Evolutionary conservation across 768 basidiomycete genomes (phyloP).

Genomic region (Lentinus brumalis): DNA sequence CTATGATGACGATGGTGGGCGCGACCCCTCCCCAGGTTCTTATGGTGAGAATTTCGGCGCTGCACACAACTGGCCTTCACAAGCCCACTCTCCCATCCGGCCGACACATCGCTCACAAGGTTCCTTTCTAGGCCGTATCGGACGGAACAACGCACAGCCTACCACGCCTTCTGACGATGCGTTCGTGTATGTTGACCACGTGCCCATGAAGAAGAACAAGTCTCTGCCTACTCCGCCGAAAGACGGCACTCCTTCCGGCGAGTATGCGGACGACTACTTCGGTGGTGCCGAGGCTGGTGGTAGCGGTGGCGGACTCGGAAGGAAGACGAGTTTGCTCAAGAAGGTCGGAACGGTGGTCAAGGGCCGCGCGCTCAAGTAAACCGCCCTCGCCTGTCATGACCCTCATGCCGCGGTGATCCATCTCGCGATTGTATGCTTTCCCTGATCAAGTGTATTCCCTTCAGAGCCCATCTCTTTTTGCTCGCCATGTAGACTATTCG

Average conservation of each 20-base stretch:
- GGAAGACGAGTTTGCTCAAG: slow-evolving; percentile 80
- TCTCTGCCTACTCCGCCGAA: slow-evolving; percentile 49
- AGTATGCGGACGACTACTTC: slow-evolving; percentile 48
- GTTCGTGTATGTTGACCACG: slow-evolving; percentile 64
- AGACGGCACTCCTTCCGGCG: slow-evolving; percentile 33
- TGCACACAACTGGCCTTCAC: slow-evolving; percentile 3
- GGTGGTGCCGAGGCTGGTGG: slow-evolving; percentile 38
- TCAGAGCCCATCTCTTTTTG: slow-evolving; percentile 12
- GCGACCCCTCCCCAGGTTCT: slow-evolving; percentile 46
- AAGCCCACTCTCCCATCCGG: slow-evolving; percentile 32
- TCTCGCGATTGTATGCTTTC: slow-evolving; percentile 14
- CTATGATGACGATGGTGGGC: slow-evolving; percentile 43
- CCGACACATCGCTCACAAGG: slow-evolving; percentile 75
- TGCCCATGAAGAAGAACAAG: slow-evolving; percentile 49
- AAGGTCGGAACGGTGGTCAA: slow-evolving; percentile 76
- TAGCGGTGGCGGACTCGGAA: slow-evolving; percentile 50
- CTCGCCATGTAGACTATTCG: slow-evolving; percentile 20
- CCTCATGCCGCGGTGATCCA: not conserved
- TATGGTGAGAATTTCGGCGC: slow-evolving; percentile 35
- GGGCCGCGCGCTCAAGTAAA: slow-evolving; percentile 43
- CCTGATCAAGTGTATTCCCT: slow-evolving; percentile 10
- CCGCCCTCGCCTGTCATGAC: slow-evolving; percentile 2
- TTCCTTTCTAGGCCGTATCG: slow-evolving; percentile 78
- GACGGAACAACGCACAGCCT: slow-evolving; percentile 37
- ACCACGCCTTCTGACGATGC: slow-evolving; percentile 44